Conservation (phyloP, 1,284 basidiomycete genomes). For the Rhodotorula glutinis region DNA sequence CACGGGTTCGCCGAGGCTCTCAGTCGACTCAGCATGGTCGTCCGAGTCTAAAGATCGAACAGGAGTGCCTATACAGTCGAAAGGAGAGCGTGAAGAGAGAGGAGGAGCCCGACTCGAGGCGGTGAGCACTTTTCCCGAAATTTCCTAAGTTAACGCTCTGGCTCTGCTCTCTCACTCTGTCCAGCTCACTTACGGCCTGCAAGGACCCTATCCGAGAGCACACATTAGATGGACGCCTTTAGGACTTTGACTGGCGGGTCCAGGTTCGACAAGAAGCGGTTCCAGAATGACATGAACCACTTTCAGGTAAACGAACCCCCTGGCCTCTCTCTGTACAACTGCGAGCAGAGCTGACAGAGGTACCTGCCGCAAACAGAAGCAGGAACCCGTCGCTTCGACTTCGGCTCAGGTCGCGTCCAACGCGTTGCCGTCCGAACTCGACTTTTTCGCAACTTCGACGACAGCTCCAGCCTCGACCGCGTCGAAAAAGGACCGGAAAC, state of each 20-base stretch:
- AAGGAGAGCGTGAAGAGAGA: too few relatives aligned
- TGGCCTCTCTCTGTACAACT: background rate
- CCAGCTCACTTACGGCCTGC: too few relatives aligned
- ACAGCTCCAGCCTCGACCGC: slow-evolving; percentile 43
- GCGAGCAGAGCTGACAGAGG: background rate
- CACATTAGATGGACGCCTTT: slow-evolving; percentile 49
- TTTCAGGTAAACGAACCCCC: slow-evolving; percentile 59
- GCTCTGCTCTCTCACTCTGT: too few relatives aligned
- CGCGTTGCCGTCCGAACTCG: slow-evolving; percentile 69
- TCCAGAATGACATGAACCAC: slow-evolving; percentile 66
- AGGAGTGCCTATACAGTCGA: too few relatives aligned
- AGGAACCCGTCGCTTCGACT: slow-evolving; percentile 5
- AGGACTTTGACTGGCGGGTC: slow-evolving; percentile 43
- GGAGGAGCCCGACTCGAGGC: too few relatives aligned
- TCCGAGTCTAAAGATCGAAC: too few relatives aligned
- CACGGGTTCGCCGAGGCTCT: background rate
- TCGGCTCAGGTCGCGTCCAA: slow-evolving; percentile 17
- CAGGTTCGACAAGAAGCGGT: slow-evolving; percentile 71
- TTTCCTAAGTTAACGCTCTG: too few relatives aligned
- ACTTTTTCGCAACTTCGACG: slow-evolving; percentile 67
- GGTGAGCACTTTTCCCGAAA: too few relatives aligned
- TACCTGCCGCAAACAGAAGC: background rate
- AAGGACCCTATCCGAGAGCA: too few relatives aligned
- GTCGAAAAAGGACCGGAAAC: slow-evolving; percentile 41
- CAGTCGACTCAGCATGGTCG: too few relatives aligned